A percentile compares a stretch with the other conserved stretches of the same genome.
Evolutionary conservation across 805 yeast species (phyloP).

Genomic region (Monosporozyma unispora): DNA sequence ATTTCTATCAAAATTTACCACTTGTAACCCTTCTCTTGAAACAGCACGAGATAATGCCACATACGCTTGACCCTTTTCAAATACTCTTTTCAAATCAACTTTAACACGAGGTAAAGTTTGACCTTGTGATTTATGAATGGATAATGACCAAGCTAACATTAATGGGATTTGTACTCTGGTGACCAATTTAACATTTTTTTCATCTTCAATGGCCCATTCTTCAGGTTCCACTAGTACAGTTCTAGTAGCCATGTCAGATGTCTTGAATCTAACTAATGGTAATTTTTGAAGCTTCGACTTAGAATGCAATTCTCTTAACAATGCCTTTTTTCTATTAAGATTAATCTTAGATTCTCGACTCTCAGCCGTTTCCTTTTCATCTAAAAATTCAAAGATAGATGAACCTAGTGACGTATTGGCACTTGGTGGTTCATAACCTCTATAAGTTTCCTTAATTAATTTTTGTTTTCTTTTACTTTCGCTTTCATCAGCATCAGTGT

Average conservation of each 20-base stretch:
- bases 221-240: conserved; percentile 78
- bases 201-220: conserved; percentile 72
- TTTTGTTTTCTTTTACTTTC: conserved; percentile 18
- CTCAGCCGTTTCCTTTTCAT: conserved; percentile 19
- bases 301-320: conserved; percentile 36
- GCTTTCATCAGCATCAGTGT: conserved; percentile 10
- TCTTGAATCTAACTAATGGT: conserved; percentile 72
- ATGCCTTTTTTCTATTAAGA: conserved; percentile 39
- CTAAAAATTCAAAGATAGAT: conserved; percentile 42
- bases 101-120: conserved; percentile 69
- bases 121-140: conserved; percentile 95
- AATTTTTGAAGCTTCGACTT: conserved; percentile 39
- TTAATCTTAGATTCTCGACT: conserved; percentile 26
- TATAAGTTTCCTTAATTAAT: conserved; percentile 18
- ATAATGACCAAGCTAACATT: conserved; percentile 91
- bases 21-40: conserved; percentile 72
- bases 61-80: conserved; percentile 92
- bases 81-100: conserved; percentile 67
- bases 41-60: conserved; percentile 92
- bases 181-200: conserved; percentile 55
- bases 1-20: conserved; percentile 55
- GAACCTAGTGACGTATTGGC: conserved; percentile 31
- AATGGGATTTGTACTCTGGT: conserved; percentile 75
- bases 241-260: conserved; percentile 62
- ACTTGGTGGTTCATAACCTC: conserved; percentile 8